phyloP scores from a whole-genome alignment of 2,329 filamentous ascomycete genomes.

The Fusarium vanettenii region DNA sequence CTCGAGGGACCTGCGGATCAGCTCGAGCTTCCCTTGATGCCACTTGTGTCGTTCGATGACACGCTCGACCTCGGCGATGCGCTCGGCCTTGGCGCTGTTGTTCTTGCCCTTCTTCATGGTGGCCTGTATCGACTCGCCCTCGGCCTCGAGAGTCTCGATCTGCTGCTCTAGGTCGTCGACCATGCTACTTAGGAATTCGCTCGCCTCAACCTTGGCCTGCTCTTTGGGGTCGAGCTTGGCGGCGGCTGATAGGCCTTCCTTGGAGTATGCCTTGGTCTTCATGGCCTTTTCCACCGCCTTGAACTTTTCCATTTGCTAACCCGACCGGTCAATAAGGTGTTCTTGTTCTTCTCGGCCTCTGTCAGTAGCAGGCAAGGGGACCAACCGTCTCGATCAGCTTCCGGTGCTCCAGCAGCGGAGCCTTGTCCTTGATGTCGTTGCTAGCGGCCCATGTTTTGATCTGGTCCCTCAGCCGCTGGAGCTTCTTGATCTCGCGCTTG shows the following conservation, averaged over 20 bases:
- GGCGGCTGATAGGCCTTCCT: conserved; percentile 92
- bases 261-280: conserved; percentile 99
- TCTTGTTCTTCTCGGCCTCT: background rate
- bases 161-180: conserved; percentile 94
- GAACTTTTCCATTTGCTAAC: conserved; percentile 98
- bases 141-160: conserved; percentile 92
- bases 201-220: conserved; percentile 89
- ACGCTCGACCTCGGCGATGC: conserved; percentile 86
- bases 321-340: conserved; percentile 30
- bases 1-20: conserved; percentile 89
- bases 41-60: conserved; percentile 94
- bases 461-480: conserved; percentile 95
- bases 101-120: conserved; percentile 97
- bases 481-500: conserved; percentile 99
- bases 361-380: conserved; percentile 39
- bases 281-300: conserved; percentile 99
- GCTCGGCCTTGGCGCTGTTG: conserved; percentile 83
- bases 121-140: conserved; percentile 86
- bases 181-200: conserved; percentile 86
- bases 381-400: conserved; percentile 97
- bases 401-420: conserved; percentile 90
- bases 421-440: conserved; percentile 99
- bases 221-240: conserved; percentile 97
- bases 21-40: conserved; percentile 92
- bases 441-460: conserved; percentile 99